Conservation (phyloP, 345 rosid genomes). For the Rhodamnia argentea region DNA sequence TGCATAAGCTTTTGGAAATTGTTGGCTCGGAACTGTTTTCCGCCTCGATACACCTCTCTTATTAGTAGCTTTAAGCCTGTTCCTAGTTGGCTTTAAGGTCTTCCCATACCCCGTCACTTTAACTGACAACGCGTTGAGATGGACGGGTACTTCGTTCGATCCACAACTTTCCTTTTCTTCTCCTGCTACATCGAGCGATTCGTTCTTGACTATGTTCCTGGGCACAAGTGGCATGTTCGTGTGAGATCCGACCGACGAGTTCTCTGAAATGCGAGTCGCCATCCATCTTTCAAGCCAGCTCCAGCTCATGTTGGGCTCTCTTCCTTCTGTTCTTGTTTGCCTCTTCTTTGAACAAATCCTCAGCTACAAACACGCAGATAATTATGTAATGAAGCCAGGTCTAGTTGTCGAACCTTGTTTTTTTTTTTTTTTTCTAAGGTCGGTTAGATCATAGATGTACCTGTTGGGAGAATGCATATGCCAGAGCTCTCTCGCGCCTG, state of each 20-base stretch:
- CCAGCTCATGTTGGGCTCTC: constrained; percentile 54
- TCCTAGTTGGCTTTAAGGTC: constrained; percentile 14
- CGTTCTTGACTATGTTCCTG: constrained; percentile 1
- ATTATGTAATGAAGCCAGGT: not conserved
- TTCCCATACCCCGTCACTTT: constrained; percentile 8
- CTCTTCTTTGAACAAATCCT: constrained; percentile 64
- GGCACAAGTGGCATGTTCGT: not conserved
- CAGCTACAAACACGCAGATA: constrained; percentile 22
- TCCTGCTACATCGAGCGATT: constrained; percentile 25
- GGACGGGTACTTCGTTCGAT: constrained; percentile 63
- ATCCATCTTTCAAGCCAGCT: constrained; percentile 88
- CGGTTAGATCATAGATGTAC: constrained; percentile 26
- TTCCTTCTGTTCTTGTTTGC: constrained; percentile 20
- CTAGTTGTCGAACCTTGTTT: not conserved
- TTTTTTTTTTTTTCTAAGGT: not conserved
- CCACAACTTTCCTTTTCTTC: constrained; percentile 87
- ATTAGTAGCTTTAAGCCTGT: constrained; percentile 19
- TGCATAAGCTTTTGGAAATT: constrained; percentile 22
- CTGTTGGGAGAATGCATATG: constrained; percentile 91
- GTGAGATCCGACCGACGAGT: not conserved
- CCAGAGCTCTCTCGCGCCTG: constrained; percentile 76
- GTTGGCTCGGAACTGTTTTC: constrained; percentile 45
- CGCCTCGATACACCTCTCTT: constrained; percentile 19
- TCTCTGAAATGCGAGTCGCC: constrained; percentile 72
- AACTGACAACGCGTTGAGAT: constrained; percentile 25